Conservation (phyloP, 306 rosid genomes). For the Prosopis cineraria region DNA sequence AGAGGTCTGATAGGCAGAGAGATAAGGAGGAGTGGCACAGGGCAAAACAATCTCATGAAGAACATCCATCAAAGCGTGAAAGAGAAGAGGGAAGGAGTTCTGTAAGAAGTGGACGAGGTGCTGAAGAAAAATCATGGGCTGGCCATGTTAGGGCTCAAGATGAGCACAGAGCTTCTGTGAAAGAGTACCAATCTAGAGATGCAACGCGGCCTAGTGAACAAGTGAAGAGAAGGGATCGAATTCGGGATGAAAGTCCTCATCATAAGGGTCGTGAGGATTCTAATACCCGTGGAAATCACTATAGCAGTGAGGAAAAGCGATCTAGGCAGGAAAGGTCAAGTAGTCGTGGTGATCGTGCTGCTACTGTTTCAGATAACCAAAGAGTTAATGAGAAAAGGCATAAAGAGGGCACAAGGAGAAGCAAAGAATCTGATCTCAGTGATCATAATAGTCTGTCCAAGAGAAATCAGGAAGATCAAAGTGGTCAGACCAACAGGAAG, state of each 20-base stretch:
- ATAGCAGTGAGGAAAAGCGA: slow-evolving; percentile 67
- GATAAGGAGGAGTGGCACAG: slow-evolving; percentile 93
- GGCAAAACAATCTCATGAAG: slow-evolving; percentile 79
- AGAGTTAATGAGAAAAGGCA: slow-evolving; percentile 69
- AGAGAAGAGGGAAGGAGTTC: slow-evolving; percentile 81
- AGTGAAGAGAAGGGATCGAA: slow-evolving; percentile 75
- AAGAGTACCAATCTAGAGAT: slow-evolving; percentile 76
- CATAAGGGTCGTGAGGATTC: slow-evolving; percentile 78
- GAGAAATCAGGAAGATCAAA: slow-evolving; percentile 75
- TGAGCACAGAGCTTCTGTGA: slow-evolving; percentile 71
- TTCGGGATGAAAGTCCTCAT: slow-evolving; percentile 68
- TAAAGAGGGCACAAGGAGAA: slow-evolving; percentile 75
- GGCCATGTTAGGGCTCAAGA: slow-evolving; percentile 72
- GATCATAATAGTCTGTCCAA: slow-evolving; percentile 59
- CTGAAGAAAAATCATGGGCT: slow-evolving; percentile 81
- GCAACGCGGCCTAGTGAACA: slow-evolving; percentile 68
- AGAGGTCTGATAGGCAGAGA: slow-evolving; percentile 82
- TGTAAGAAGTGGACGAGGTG: slow-evolving; percentile 70
- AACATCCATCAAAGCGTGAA: slow-evolving; percentile 71
- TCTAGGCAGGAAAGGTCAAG: slow-evolving; percentile 81
- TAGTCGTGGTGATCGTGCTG: slow-evolving; percentile 69
- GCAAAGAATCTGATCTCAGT: slow-evolving; percentile 66
- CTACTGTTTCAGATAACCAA: slow-evolving; percentile 66
- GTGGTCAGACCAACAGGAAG: slow-evolving; percentile 70
- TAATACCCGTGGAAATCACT: slow-evolving; percentile 64